phyloP scores from a whole-genome alignment of 306 rosid species.

The Adenanthera pavonina region DNA sequence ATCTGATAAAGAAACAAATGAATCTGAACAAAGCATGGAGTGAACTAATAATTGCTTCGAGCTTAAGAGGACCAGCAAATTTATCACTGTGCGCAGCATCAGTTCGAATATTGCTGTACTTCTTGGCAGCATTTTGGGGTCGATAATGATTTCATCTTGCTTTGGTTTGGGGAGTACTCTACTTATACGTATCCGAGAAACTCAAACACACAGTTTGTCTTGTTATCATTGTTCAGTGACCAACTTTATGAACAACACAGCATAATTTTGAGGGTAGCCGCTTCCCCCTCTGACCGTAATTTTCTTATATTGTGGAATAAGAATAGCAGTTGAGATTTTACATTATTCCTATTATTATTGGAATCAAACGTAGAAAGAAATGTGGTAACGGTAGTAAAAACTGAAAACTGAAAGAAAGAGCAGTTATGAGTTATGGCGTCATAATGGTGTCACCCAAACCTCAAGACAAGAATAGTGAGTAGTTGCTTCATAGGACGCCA shows the following conservation, averaged over 20 bases:
- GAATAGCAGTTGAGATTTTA: background rate
- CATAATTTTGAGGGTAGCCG: background rate
- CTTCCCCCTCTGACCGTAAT: background rate
- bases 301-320: background rate
- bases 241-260: background rate
- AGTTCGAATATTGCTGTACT: background rate
- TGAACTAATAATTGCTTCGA: conserved; percentile 30
- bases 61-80: background rate
- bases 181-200: conserved; percentile 21
- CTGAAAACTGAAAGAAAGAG: background rate
- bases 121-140: conserved; percentile 26
- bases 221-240: conserved; percentile 37
- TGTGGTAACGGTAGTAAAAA: background rate
- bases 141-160: conserved; percentile 39
- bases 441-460: conserved; percentile 2
- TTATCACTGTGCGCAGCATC: conserved; percentile 15
- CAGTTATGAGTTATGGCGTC: background rate
- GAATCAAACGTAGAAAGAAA: background rate
- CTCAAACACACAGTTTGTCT: background rate
- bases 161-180: conserved; percentile 20
- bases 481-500: background rate
- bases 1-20: background rate
- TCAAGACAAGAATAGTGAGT: background rate
- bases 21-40: conserved; percentile 27
- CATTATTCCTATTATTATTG: background rate